Base-by-base conservation (phyloP, 1,284 basidiomycete species). In the Cystobasidium pallidum region DNA sequence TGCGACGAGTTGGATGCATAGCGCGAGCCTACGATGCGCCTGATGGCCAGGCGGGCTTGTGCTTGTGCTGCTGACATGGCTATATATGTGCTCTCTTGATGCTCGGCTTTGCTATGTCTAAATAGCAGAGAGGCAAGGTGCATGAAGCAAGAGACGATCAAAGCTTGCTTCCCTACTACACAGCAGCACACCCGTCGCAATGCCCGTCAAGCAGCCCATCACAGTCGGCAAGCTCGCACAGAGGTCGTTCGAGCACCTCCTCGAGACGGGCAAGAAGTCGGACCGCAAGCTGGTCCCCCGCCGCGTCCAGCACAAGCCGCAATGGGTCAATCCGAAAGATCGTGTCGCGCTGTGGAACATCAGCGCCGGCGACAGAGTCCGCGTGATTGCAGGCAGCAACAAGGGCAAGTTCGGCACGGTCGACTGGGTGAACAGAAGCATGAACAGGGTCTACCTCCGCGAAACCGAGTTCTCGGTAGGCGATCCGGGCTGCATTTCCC, bases 341-440 rank as follows among this genome's bases (percentile, higher is more conserved):
- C 79, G 81, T 47, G 78, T 82, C 45, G 76, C 78, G 0, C 81
- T 78, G 73, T 82, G 81, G 81, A 81, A 82, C 77, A 79, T 82
- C 68, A 79, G 79, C 1, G 80, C 81, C 1, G 79, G 79, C 3
- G 81, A 82, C 67, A 76, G 78, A 32, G 81, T 82, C 32, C 76
- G 76, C 39, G 75, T 82, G 36, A 73, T 79, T 68, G 75, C 72
- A 32, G 81, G 81, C 6, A 78, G 77, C 65, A 74, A 81, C 63
- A 76, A 79, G 63, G 78, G 79, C 41, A 75, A 79, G 47, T 67
- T 80, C 15, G 74, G 72, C 7, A 74, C 76, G 1, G 75, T 80
- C 11, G 79, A 80, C 11, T 76, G 78, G 17, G 81, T 81, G 8
- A 80, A 82, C 43, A 78, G 79, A 11, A 79, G 79, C 77, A 79